Percentiles rank a stretch among this genome's conserved stretches.
These are phyloP conservation scores for Carpinus viminea DNA, from an alignment of 306 rosid species.

Conservation along the genomic window DNA sequence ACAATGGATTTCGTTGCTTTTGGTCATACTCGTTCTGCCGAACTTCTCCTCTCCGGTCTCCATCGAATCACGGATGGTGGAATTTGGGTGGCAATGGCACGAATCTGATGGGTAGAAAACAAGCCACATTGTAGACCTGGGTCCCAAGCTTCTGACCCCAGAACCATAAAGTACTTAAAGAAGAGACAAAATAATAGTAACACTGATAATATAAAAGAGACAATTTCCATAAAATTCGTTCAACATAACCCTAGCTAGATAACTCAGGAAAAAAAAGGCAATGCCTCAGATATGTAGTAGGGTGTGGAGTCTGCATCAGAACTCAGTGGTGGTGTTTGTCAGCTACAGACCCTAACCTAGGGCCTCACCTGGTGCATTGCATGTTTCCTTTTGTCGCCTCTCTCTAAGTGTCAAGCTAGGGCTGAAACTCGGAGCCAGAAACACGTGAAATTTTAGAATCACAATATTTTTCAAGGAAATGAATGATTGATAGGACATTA, in stretches of 20 bases:
- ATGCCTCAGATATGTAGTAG: not conserved
- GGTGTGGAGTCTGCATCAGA: too few species aligned
- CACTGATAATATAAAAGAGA: not conserved
- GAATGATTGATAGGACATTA: too few species aligned
- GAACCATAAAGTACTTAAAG: not conserved
- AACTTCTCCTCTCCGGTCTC: not conserved
- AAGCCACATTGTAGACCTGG: slow-evolving; percentile 16
- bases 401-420: too few species aligned
- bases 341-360: too few species aligned
- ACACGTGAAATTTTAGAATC: too few species aligned
- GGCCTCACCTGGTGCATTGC: too few species aligned
- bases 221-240: not conserved
- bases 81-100: slow-evolving; percentile 26
- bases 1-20: slow-evolving; percentile 26
- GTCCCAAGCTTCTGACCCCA: slow-evolving; percentile 17
- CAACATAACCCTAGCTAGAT: not conserved
- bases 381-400: too few species aligned
- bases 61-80: slow-evolving; percentile 32
- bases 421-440: too few species aligned
- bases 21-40: not conserved
- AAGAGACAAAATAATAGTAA: slow-evolving; percentile 14
- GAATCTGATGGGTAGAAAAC: slow-evolving; percentile 15
- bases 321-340: too few species aligned
- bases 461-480: too few species aligned
- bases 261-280: not conserved